These are phyloP conservation scores for Fomitopsis betulina DNA, from an alignment of 1,284 basidiomycete species.

Conservation along the genomic window DNA sequence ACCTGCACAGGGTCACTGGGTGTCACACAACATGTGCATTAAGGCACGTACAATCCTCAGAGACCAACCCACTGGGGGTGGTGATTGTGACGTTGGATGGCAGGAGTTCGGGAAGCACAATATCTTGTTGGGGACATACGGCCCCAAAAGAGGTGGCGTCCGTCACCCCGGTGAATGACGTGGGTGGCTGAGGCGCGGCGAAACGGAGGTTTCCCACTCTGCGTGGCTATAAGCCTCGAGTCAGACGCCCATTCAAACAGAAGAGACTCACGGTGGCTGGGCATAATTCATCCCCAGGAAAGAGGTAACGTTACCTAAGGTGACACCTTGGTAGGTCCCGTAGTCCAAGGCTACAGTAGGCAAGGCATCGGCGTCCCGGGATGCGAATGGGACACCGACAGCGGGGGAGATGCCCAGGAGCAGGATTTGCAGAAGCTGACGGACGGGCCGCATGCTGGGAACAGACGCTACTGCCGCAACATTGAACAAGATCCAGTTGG, in stretches of 20 bases:
- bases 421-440: neutral
- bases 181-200: conserved; percentile 6
- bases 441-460: neutral
- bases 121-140: conserved; percentile 11
- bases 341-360: conserved; percentile 5
- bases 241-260: neutral
- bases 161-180: conserved; percentile 6
- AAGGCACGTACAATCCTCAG: conserved; percentile 20
- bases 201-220: conserved; percentile 38
- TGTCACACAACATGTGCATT: neutral
- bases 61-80: neutral
- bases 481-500: neutral
- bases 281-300: conserved; percentile 19
- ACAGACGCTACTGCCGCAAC: neutral
- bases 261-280: conserved; percentile 13
- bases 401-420: neutral
- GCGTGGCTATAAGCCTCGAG: neutral
- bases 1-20: conserved; percentile 25
- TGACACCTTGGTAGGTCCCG: conserved; percentile 6
- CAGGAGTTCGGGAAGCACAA: conserved; percentile 2
- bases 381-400: neutral
- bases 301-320: neutral
- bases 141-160: conserved; percentile 10
- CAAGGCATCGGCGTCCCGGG: neutral
- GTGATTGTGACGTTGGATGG: neutral